Evolutionary conservation across 441 rosid species (phyloP), one percentile per base, ranked within the genome.

Genomic region (Iberis amara): DNA sequence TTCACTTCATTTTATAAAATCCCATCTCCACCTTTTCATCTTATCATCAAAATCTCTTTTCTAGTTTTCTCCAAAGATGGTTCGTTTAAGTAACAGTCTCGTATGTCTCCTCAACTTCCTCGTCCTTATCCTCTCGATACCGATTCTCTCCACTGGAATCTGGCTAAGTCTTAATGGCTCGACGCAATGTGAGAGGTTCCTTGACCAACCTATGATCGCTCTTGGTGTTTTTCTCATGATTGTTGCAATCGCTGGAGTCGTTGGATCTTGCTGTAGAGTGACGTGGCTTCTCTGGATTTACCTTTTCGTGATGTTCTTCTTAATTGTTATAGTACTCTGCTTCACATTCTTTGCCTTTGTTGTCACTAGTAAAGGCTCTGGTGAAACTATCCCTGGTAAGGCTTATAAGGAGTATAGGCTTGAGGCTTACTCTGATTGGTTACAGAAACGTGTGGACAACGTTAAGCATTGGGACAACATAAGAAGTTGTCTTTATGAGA

Each of bases 311-410:
- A 84, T 77, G 87, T 78, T 76, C 68, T 10, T 80, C 52, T 59
- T 75, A 42, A 76, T 87, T 26, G 30, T 79, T 36, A 6, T 71
- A 38, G 68, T 80, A 36, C 54, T 76, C 71, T 69, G 79, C 61
- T 76, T 82, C 70, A 76, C 85, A 41, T 59, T 82, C 62, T 80
- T 84, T 27, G 86, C 96, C 14, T 90, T 90, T 48, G 73, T 65
- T 1, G 90, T 87, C 59, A 85, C 90, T n/a, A 85, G 73, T 52
- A 82, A 84, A 63, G 94, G 97, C 9, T 89, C 96, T 0, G 95
- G 94, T 1, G 30, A 73, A 27, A 80, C 33, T 3, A 1, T 90
- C 27, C 71, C 81, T 0, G 78, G 55, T 0, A 80, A 10, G 52
- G 97, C 92, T 28, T 89, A 89, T 8, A 83, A 85, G 41, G 92